Evolutionary conservation across 148 eudicot species (phyloP).

Genomic region (Chenopodium album): DNA sequence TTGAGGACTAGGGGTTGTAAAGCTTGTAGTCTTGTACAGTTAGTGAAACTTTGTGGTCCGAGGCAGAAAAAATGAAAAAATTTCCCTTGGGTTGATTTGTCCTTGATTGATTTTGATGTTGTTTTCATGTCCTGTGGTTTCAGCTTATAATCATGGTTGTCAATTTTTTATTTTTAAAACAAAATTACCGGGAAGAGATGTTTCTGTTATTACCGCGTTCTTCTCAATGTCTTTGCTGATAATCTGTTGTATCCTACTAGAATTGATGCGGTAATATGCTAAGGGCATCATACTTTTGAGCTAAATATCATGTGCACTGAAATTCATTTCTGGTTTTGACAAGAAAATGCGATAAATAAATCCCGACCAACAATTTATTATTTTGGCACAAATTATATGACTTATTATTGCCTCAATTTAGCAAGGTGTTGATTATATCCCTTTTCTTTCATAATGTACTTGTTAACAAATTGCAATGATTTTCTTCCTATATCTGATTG

Average conservation of each 20-base stretch:
- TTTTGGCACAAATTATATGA: neutral
- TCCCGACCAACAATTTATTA: neutral
- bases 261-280: neutral
- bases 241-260: neutral
- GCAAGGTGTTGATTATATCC: neutral
- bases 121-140: neutral
- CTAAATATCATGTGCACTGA: neutral
- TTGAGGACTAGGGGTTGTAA: conserved; percentile 14
- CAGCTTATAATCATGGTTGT: neutral
- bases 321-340: neutral
- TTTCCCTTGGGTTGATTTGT: neutral
- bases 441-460: no score
- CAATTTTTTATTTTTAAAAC: no score
- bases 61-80: neutral
- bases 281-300: neutral
- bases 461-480: neutral
- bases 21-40: conserved; percentile 30
- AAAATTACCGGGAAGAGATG: neutral
- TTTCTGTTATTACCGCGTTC: neutral
- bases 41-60: conserved; percentile 4
- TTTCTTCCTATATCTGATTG: neutral
- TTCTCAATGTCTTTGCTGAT: neutral
- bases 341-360: neutral
- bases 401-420: neutral
- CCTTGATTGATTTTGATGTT: neutral